Evolutionary conservation across 139 green algal species (phyloP).

Genomic region (Edaphochlamys debaryana): DNA sequence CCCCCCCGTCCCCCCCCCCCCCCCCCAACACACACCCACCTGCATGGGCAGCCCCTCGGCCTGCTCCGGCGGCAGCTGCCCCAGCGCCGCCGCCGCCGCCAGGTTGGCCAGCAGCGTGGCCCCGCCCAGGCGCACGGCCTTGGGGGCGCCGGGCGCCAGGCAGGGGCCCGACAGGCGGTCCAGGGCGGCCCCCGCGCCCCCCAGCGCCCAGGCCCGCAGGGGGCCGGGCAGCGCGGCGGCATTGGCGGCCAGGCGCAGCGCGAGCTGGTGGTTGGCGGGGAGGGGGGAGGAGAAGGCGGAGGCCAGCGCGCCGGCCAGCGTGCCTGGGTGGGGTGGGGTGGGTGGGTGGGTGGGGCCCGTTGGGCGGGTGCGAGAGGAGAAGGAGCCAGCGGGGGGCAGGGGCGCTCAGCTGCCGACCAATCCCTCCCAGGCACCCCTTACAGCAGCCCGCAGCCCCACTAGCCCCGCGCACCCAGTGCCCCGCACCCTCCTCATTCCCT

Average conservation of each 20-base stretch:
- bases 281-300: conserved; percentile 43
- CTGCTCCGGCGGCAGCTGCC: conserved; percentile 38
- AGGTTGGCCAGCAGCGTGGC: conserved; percentile 79
- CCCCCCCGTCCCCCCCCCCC: neutral
- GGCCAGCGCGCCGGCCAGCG: conserved; percentile 51
- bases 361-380: no score
- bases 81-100: conserved; percentile 45
- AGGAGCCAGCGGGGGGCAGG: no score
- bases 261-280: conserved; percentile 69
- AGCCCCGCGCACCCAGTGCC: no score
- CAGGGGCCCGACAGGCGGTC: conserved; percentile 5
- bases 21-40: conserved; percentile 22
- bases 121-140: conserved; percentile 69
- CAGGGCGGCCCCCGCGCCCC: neutral
- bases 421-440: no score
- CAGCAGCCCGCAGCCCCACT: no score
- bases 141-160: conserved; percentile 17
- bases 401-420: no score
- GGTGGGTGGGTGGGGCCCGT: no score
- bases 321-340: conserved; percentile 15
- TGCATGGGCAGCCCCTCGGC: conserved; percentile 54
- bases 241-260: conserved; percentile 72
- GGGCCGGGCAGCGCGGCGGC: conserved; percentile 41
- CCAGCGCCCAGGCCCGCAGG: conserved; percentile 6
- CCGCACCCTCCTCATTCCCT: no score